Base-by-base conservation (phyloP, 129 eudicot species). In the Chrysanthemum seticuspe region DNA sequence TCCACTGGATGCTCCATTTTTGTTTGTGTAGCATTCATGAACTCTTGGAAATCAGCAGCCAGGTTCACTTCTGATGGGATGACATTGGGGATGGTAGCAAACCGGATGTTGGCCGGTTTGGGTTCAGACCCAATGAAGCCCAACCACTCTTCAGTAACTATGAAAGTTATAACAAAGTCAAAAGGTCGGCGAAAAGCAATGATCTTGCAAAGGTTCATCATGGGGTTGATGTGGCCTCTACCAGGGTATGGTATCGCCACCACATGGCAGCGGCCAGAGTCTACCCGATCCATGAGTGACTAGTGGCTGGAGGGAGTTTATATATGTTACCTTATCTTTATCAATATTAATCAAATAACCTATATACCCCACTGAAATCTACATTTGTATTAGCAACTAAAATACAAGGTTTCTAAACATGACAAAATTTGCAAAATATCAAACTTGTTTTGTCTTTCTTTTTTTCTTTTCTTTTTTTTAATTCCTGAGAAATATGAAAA, bases 141-240 rank as follows among this genome's bases (percentile, higher is more conserved):
- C 50, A 82, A 76, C 96, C 96, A 89, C 79, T 89, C 96, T 67
- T 89, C 86, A 51, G 96, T 89, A n/a, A 89, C 54, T 31, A 89
- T 73, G 67, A 89, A 61, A 15, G 92, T 80, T 73, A 89, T 76
- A 52, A 78, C 61, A 66, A 85, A 53, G 40, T 74, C 62, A 11
- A 75, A 50, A 14, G 76, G 76, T 15, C 18, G 60, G 13, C 44
- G 52, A 12, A 57, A 45, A 57, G 76, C 65, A 3, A 86, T 71
- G 72, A 80, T 78, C 18, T 80, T 82, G 79, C 96, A 88, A 81
- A 88, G 81, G 78, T 88, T 88, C 55, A 88, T 80, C 80, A 88
- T 53, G 9, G 95, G 89, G 82, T 88, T 86, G 70, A 88, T 64
- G 83, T 88, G 96, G 80, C 96, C 96, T 54, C 91, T 61, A n/a